Evolutionary conservation across 345 rosid genomes (phyloP), one percentile per base, ranked within the genome.

Genomic region (Eucalyptus caleyi): DNA sequence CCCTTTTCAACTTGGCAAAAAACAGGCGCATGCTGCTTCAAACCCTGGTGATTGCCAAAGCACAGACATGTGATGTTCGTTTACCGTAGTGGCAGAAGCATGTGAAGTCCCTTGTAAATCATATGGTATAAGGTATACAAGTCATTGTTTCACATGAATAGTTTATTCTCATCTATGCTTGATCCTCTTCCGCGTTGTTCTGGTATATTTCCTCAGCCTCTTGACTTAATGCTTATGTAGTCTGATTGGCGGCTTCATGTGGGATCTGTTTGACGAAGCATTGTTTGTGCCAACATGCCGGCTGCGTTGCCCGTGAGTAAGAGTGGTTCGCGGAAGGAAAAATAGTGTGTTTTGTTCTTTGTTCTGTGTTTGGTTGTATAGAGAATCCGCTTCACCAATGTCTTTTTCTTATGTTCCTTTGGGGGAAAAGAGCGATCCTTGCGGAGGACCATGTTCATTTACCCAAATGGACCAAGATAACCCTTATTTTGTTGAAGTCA

Each of bases 1-100:
- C 19, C 93, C 93, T 18, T 83, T 89, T 82, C 91, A 93, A 87
- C 50, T 44, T 44, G 83, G 83, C 83, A 77, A 21, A 23, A 77
- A 77, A 77, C 85, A 40, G 44, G 47, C 44, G 12, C 45, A 6
- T 37, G 82, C 6, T 72, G 45, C 44, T 37, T 72, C 82, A 72
- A 77, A 21, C 47, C 47, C 24, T 3, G 85, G 47, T 77, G 85
- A 77, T 23, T 40, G 85, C 85, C 47, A 40, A 11, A 40, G 85
- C 24, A 8, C 47, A 24, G 85, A 77, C 4, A 11, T 2, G 85
- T 77, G 85, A 77, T 40, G 85, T 40, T 87, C 14, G 85, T 6
- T 77, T 77, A 37, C 82, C 26, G 15, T 21, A 23, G 85, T 23
- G 85, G 47, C 47, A 40, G 5, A 37, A 37, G 85, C 24, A 77